Evolutionary conservation across 2,329 filamentous ascomycete species (phyloP).

Genomic region (Epichloe scottii): DNA sequence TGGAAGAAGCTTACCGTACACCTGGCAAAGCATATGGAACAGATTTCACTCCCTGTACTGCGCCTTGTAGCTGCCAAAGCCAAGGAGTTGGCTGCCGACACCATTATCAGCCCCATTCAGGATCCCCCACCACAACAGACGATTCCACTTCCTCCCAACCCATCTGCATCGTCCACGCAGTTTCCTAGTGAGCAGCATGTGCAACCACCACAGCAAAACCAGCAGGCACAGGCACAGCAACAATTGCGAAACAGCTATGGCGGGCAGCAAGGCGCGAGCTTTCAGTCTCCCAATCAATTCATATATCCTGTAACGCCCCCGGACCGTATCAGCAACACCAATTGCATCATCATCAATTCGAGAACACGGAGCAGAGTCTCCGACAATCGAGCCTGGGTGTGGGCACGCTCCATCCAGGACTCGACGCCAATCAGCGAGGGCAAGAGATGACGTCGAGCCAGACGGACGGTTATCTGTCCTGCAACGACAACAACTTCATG

Average conservation of each 20-base stretch:
- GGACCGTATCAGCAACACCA: constrained; percentile 14
- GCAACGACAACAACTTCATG: constrained; percentile 12
- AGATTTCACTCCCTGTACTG: constrained; percentile 73
- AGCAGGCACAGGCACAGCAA: constrained; percentile 1
- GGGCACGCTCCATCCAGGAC: constrained; percentile 15
- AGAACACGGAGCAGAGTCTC: constrained; percentile 15
- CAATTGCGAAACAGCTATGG: background rate
- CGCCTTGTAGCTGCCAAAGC: constrained; percentile 36
- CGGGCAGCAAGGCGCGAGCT: constrained; percentile 5
- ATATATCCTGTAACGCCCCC: constrained; percentile 16
- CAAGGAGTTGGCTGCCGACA: constrained; percentile 43
- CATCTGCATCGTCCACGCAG: constrained; percentile 12
- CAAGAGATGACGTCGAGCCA: constrained; percentile 13
- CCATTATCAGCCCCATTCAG: constrained; percentile 55
- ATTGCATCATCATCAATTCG: constrained; percentile 17
- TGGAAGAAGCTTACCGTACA: constrained; percentile 96
- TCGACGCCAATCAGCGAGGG: constrained; percentile 12
- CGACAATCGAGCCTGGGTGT: constrained; percentile 15
- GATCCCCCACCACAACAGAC: constrained; percentile 33
- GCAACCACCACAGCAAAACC: constrained; percentile 11
- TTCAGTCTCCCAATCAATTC: constrained; percentile 11
- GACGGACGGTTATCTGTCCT: constrained; percentile 13
- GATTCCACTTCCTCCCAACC: constrained; percentile 13
- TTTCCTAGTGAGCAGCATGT: constrained; percentile 8
- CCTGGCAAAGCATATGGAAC: constrained; percentile 87